These are phyloP conservation scores for Avena sativa DNA, from an alignment of 176 grass and related monocot genomes.

Conservation along the genomic window DNA sequence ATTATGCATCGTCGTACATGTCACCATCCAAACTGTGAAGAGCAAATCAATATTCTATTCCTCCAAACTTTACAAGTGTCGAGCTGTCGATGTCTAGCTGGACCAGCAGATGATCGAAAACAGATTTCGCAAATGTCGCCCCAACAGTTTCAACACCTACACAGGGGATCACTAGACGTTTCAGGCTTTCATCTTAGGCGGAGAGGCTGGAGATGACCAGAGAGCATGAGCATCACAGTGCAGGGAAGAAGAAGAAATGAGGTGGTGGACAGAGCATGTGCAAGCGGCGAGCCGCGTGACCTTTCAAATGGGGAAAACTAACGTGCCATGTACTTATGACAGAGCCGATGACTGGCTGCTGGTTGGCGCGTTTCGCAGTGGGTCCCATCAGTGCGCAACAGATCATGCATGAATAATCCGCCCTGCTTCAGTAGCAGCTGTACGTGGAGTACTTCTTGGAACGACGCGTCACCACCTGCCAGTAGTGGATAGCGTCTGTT, in stretches of 20 bases:
- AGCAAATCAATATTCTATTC: background rate
- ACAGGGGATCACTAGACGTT: background rate
- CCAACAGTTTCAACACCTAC: background rate
- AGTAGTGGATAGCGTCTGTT: background rate
- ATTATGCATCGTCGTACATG: background rate
- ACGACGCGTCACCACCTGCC: background rate
- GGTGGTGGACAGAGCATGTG: slow-evolving; percentile 34
- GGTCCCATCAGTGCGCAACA: background rate
- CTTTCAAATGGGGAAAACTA: slow-evolving; percentile 23
- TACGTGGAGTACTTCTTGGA: background rate
- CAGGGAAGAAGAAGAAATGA: background rate
- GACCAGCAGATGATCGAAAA: background rate
- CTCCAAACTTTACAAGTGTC: background rate
- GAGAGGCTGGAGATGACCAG: background rate
- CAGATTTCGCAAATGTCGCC: background rate
- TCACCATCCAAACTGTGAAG: background rate
- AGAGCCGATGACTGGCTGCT: background rate
- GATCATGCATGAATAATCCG: background rate
- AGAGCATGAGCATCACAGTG: background rate
- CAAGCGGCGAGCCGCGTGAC: background rate
- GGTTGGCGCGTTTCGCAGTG: background rate
- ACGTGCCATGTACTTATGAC: background rate
- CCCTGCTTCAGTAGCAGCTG: background rate
- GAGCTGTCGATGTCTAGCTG: slow-evolving; percentile 4
- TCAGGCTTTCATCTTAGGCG: background rate